These are phyloP conservation scores for Pilasporangium apinafurcum DNA, from an alignment of 352 stramenopile genomes.

Conservation along the genomic window DNA sequence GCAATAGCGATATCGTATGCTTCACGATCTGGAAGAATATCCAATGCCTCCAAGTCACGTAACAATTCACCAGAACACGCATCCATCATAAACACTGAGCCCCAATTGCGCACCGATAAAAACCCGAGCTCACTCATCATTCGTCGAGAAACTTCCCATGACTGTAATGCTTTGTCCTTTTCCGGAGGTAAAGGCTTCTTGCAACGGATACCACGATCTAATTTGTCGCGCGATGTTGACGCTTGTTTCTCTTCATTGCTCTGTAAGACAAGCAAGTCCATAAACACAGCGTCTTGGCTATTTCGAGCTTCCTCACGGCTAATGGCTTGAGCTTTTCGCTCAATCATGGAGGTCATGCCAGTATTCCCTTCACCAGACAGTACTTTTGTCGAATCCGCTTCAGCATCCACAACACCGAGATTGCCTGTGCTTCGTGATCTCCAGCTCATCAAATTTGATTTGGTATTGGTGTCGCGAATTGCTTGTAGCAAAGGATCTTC, in stretches of 20 bases:
- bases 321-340: slow-evolving; percentile 48
- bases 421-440: slow-evolving; percentile 15
- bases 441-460: slow-evolving; percentile 72
- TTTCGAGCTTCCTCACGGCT: slow-evolving; percentile 45
- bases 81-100: slow-evolving; percentile 77
- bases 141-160: slow-evolving; percentile 65
- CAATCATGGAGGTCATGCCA: slow-evolving; percentile 52
- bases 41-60: slow-evolving; percentile 56
- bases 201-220: slow-evolving; percentile 15
- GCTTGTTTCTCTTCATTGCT: slow-evolving; percentile 43
- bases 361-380: slow-evolving; percentile 64
- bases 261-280: slow-evolving; percentile 51
- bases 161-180: slow-evolving; percentile 54
- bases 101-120: slow-evolving; percentile 80
- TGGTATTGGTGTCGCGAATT: slow-evolving; percentile 53
- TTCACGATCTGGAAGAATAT: slow-evolving; percentile 71
- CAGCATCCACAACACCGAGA: slow-evolving; percentile 6
- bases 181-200: slow-evolving; percentile 29
- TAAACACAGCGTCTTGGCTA: slow-evolving; percentile 62
- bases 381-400: slow-evolving; percentile 19
- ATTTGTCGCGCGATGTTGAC: slow-evolving; percentile 12
- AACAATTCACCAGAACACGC: slow-evolving; percentile 44
- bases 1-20: slow-evolving; percentile 80
- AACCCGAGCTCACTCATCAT: slow-evolving; percentile 86
- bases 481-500: slow-evolving; percentile 57